These are phyloP conservation scores for Usnea hakonensis DNA, from an alignment of 495 filamentous ascomycete genomes.

Conservation along the genomic window DNA sequence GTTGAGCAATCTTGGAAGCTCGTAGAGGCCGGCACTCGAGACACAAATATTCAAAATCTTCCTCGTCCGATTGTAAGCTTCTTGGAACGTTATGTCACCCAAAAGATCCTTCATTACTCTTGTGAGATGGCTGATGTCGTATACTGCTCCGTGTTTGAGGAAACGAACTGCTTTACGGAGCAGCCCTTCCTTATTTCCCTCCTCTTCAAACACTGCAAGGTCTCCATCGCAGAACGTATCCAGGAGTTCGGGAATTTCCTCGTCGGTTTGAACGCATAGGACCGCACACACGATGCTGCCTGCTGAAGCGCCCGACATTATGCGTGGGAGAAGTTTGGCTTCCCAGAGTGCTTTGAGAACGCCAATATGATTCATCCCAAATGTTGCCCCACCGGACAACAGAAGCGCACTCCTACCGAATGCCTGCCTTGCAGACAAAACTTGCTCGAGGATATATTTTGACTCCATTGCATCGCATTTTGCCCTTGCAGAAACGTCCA, in stretches of 20 bases:
- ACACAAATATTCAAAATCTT: slow-evolving; percentile 91
- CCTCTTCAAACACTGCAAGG: slow-evolving; percentile 72
- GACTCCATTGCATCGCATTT: slow-evolving; percentile 49
- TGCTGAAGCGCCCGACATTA: slow-evolving; percentile 89
- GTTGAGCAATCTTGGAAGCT: slow-evolving; percentile 79
- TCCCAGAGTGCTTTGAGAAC: slow-evolving; percentile 84
- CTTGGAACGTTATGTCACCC: slow-evolving; percentile 87
- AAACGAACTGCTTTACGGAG: slow-evolving; percentile 65
- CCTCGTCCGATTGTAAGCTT: slow-evolving; percentile 86
- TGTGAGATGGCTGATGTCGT: slow-evolving; percentile 73
- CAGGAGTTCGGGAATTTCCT: slow-evolving; percentile 69
- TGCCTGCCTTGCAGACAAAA: slow-evolving; percentile 72
- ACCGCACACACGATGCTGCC: slow-evolving; percentile 91
- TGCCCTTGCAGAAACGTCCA: slow-evolving; percentile 53
- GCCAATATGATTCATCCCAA: slow-evolving; percentile 94
- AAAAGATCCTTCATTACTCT: slow-evolving; percentile 71
- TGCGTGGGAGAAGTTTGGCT: slow-evolving; percentile 67
- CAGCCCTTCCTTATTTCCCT: slow-evolving; percentile 59
- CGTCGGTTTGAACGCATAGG: slow-evolving; percentile 75
- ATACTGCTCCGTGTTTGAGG: slow-evolving; percentile 70
- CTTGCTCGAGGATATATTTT: slow-evolving; percentile 61
- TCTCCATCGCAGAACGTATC: slow-evolving; percentile 72
- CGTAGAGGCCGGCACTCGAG: slow-evolving; percentile 77
- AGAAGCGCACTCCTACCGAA: slow-evolving; percentile 84
- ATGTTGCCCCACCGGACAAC: slow-evolving; percentile 84